Conservation (phyloP, 352 stramenopile species). For the Pythium phragmiticola region DNA sequence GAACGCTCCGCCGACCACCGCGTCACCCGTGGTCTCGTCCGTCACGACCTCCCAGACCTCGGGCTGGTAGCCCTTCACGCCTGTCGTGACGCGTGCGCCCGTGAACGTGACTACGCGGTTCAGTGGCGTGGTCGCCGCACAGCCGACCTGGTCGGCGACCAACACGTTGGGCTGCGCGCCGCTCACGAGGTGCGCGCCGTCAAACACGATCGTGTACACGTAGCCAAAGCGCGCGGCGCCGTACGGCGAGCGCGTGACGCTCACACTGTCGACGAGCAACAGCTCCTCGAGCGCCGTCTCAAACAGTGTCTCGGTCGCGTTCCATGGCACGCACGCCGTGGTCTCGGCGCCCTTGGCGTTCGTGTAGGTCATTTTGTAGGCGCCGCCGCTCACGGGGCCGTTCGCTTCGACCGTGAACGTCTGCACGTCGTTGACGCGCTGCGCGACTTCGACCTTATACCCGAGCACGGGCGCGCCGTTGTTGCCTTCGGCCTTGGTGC, state of each 20-base stretch:
- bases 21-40: constrained; percentile 27
- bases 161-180: constrained; percentile 57
- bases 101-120: constrained; percentile 57
- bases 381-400: constrained; percentile 45
- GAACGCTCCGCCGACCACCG: constrained; percentile 56
- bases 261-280: constrained; percentile 60
- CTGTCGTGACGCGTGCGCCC: constrained; percentile 36
- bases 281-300: constrained; percentile 71
- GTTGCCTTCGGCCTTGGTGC: constrained; percentile 61
- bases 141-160: constrained; percentile 37
- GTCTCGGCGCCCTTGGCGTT: constrained; percentile 35
- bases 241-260: constrained; percentile 51
- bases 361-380: constrained; percentile 58
- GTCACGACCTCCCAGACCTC: constrained; percentile 72
- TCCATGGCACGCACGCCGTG: constrained; percentile 68
- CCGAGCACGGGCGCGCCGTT: constrained; percentile 71
- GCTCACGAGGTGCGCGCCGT: constrained; percentile 57
- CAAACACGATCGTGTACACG: constrained; percentile 74
- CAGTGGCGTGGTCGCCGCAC: constrained; percentile 35
- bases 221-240: constrained; percentile 50
- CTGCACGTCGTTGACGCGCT: constrained; percentile 68
- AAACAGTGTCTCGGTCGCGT: constrained; percentile 64
- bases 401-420: constrained; percentile 62
- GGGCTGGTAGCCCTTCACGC: constrained; percentile 46
- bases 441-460: constrained; percentile 76